phyloP scores from a whole-genome alignment of 1,284 basidiomycete genomes.

The Uromyces viciae-fabae region DNA sequence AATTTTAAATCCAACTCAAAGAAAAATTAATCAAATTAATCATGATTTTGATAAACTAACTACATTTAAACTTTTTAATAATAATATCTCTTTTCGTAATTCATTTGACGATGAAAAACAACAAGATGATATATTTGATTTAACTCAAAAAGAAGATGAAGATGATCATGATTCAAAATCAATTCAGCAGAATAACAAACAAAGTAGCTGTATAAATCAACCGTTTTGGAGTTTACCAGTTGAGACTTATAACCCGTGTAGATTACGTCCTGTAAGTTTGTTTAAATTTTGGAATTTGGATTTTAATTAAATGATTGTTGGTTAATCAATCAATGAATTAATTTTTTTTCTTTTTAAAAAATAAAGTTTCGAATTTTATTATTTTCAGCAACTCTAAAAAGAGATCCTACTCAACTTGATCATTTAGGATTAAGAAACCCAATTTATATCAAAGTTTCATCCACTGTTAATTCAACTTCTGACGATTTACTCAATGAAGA shows the following conservation, averaged over 20 bases:
- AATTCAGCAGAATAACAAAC: conserved; percentile 65
- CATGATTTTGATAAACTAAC: no score
- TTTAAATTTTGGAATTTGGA: no score
- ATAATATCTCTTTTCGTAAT: no score
- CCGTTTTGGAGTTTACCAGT: conserved; percentile 10
- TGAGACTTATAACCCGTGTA: conserved; percentile 3
- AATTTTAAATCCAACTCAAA: no score
- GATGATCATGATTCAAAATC: conserved; percentile 60
- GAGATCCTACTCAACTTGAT: conserved; percentile 85
- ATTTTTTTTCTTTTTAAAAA: not conserved
- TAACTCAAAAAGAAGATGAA: no score
- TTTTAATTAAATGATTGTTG: not conserved
- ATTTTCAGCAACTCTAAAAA: conserved; percentile 92
- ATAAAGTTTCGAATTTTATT: conserved; percentile 82
- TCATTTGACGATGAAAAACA: no score
- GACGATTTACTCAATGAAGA: conserved; percentile 56
- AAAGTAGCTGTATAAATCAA: conserved; percentile 58
- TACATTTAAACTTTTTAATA: no score
- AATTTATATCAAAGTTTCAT: conserved; percentile 80
- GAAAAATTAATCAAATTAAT: no score
- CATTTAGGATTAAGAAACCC: conserved; percentile 74
- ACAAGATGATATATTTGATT: not conserved
- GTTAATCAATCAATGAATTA: not conserved
- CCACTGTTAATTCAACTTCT: conserved; percentile 49
- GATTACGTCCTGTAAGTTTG: conserved; percentile 31